phyloP scores from a whole-genome alignment of 768 basidiomycete genomes.

The Leucosporidium yakuticum region DNA sequence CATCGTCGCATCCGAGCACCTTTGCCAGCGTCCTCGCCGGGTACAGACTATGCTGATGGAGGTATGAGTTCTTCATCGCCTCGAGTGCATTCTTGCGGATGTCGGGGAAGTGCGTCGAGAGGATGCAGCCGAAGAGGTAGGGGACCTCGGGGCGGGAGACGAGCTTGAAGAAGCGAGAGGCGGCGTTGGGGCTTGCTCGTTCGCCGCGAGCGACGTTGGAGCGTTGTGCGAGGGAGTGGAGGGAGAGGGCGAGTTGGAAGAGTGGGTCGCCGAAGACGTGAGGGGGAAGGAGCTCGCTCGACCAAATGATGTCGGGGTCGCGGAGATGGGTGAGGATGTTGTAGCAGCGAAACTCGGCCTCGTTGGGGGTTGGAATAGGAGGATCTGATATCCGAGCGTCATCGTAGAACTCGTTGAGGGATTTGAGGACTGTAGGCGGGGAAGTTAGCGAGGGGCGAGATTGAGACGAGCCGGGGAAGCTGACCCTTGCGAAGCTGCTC shows the following conservation, averaged over 20 bases:
- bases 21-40: slow-evolving; percentile 40
- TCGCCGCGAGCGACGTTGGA: slow-evolving; percentile 49
- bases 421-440: slow-evolving; percentile 64
- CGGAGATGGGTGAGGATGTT: slow-evolving; percentile 86
- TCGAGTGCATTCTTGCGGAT: slow-evolving; percentile 47
- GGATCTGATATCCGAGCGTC: slow-evolving; percentile 56
- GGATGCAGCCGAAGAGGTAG: slow-evolving; percentile 80
- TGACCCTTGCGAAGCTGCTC: slow-evolving; percentile 87
- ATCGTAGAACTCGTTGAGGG: slow-evolving; percentile 86
- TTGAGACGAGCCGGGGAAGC: slow-evolving; percentile 40
- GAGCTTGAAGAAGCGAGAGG: slow-evolving; percentile 59
- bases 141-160: slow-evolving; percentile 66
- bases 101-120: slow-evolving; percentile 74
- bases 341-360: slow-evolving; percentile 94
- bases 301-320: slow-evolving; percentile 50
- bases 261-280: slow-evolving; percentile 65
- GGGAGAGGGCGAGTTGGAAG: slow-evolving; percentile 72
- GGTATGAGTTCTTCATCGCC: slow-evolving; percentile 62
- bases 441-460: not conserved
- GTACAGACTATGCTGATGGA: slow-evolving; percentile 40
- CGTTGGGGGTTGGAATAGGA: slow-evolving; percentile 58
- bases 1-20: slow-evolving; percentile 45
- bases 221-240: slow-evolving; percentile 71
- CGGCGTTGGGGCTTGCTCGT: slow-evolving; percentile 49
- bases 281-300: slow-evolving; percentile 46